These are phyloP conservation scores for Scenedesmus sp. DNA, from an alignment of 163 green algal species.

Conservation along the genomic window DNA sequence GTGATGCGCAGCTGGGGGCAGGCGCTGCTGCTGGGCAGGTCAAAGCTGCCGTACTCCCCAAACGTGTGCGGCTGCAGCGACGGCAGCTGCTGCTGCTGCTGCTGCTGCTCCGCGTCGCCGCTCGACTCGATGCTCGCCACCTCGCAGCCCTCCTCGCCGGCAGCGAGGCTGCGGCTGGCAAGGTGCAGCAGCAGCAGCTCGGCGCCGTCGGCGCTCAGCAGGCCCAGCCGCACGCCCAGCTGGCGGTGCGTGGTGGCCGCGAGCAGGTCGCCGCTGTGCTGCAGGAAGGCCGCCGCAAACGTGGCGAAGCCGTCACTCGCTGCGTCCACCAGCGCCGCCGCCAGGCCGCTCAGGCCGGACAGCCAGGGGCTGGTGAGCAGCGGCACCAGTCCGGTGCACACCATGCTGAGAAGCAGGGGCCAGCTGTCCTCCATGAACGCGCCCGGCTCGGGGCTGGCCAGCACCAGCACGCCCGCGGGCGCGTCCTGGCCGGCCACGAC, in stretches of 20 bases:
- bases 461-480: slow-evolving; percentile 1
- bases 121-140: too few species aligned
- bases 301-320: slow-evolving; percentile 3
- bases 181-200: slow-evolving; percentile 23
- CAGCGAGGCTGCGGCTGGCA: too few species aligned
- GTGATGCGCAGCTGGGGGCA: slow-evolving; percentile 5
- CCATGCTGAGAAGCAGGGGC: not conserved
- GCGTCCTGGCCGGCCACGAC: slow-evolving; percentile 9
- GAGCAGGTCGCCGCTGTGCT: not conserved
- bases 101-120: not conserved
- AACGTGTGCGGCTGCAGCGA: not conserved
- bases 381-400: not conserved
- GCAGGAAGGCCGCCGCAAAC: slow-evolving; percentile 14
- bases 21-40: too few species aligned
- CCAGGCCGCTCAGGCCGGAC: not conserved
- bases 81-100: not conserved
- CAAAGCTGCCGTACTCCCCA: not conserved
- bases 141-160: not conserved
- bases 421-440: slow-evolving; percentile 9
- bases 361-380: not conserved
- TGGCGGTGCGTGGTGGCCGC: not conserved
- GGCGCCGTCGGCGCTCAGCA: not conserved
- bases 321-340: not conserved
- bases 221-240: not conserved
- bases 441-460: not conserved